phyloP scores from a whole-genome alignment of 108 stramenopile genomes.

The Aurantiochytrium sp. region DNA sequence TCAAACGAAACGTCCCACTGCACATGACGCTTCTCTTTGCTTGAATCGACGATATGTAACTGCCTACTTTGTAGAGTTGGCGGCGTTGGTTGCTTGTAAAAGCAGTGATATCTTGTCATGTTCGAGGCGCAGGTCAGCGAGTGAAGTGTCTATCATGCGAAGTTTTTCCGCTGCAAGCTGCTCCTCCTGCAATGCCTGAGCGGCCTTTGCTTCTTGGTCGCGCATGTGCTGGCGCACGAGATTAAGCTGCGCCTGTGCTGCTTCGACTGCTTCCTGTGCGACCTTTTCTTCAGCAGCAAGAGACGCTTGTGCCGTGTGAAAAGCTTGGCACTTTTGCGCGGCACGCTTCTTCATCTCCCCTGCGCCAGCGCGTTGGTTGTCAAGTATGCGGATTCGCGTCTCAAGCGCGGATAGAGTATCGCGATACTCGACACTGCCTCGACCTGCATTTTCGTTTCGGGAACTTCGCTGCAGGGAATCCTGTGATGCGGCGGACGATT shows the following conservation, averaged over 20 bases:
- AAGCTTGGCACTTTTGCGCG: background rate
- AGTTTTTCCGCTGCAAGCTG: background rate
- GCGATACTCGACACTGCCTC: background rate
- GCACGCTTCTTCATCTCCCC: background rate
- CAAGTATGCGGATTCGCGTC: background rate
- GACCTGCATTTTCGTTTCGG: background rate
- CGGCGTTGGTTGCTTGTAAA: background rate
- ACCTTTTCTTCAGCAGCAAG: background rate
- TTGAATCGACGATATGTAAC: too few species aligned
- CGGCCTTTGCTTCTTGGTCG: background rate
- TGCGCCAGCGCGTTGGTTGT: background rate
- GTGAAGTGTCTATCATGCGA: background rate
- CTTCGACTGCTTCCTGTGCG: background rate
- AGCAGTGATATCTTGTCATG: background rate
- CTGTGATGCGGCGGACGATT: background rate
- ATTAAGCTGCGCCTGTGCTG: background rate
- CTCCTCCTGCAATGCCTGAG: background rate
- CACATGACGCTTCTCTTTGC: too few species aligned
- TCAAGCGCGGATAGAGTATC: background rate
- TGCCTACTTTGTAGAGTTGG: too few species aligned
- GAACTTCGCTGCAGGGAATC: background rate
- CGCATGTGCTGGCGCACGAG: background rate
- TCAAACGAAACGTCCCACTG: too few species aligned
- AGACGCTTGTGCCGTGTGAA: background rate
- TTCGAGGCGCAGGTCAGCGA: background rate